A percentile compares a stretch with the other conserved stretches of the same genome.
Evolutionary conservation across 2,329 filamentous ascomycete genomes (phyloP).

Genomic region (Taxawa tesnikishii): DNA sequence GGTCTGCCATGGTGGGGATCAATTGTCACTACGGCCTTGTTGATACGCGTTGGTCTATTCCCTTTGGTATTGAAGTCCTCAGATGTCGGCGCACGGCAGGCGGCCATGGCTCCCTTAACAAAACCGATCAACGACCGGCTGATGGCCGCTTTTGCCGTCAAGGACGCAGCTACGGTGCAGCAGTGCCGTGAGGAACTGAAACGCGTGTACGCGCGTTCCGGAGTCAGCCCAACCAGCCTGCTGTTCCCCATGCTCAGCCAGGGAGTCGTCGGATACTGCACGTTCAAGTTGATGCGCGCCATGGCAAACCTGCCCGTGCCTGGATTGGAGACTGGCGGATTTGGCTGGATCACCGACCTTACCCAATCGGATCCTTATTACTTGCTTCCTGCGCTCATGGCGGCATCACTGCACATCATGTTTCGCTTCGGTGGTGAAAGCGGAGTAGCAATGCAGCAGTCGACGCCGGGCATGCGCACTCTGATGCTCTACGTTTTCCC

Average conservation of each 20-base stretch:
- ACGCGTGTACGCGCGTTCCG: constrained; percentile 40
- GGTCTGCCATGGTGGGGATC: constrained; percentile 75
- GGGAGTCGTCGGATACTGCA: constrained; percentile 63
- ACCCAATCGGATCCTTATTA: constrained; percentile 65
- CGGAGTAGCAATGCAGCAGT: constrained; percentile 21
- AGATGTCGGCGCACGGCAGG: constrained; percentile 50
- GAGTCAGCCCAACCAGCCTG: constrained; percentile 38
- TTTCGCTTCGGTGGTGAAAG: constrained; percentile 37
- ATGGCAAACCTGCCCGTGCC: constrained; percentile 75
- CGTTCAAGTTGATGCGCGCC: constrained; percentile 62
- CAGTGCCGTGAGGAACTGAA: constrained; percentile 35
- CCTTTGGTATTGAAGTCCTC: constrained; percentile 51
- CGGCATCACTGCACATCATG: constrained; percentile 16
- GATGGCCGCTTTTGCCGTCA: constrained; percentile 26
- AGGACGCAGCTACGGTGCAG: constrained; percentile 37
- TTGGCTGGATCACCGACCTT: constrained; percentile 70
- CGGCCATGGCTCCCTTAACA: constrained; percentile 45
- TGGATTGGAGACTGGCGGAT: constrained; percentile 55
- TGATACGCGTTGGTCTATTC: constrained; percentile 53
- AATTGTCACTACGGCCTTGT: constrained; percentile 52
- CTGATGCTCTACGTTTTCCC: constrained; percentile 39
- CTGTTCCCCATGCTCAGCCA: constrained; percentile 47
- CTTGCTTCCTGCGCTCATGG: constrained; percentile 48
- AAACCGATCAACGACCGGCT: constrained; percentile 47
- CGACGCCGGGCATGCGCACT: constrained; percentile 22